Evolutionary conservation across 805 yeast species (phyloP), one percentile per base, ranked within the genome.

Genomic region (Cyberlindnera petersonii): DNA sequence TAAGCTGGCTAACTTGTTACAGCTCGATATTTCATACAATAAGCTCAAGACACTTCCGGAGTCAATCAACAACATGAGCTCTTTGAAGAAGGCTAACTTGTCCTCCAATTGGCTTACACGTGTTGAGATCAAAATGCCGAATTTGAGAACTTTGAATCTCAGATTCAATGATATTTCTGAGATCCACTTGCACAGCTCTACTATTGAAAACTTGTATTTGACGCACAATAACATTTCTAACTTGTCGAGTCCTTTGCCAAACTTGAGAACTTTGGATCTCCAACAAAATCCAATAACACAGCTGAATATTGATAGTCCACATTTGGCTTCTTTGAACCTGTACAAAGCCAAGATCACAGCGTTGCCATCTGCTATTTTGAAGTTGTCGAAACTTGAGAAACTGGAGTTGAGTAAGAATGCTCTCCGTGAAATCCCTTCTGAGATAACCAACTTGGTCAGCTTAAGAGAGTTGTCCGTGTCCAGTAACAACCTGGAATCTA

Each of bases 281-380:
- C 88, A 84, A 55, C 75, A 83, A 55, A 89, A 88, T 58, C 97
- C 96, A 5, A 75, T 88, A 39, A 87, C 96, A 0, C 71, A 75
- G 41, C 71, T 86, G 46, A 75, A 74, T 24, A 59, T 70, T 17
- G 58, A 64, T 14, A 74, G 86, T 58, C 67, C 70, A 9, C 71
- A 75, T 45, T 67, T 88, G 58, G 80, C 87, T 2, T 76, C 79
- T 14, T 68, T 93, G 34, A 87, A 87, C 45, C 65, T 93, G 37
- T 77, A 85, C 9, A 84, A 83, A 53, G 96, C 96, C 1, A 87
- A 86, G 52, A 65, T 93, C 34, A 77, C 96, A 0, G 70, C 85
- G 6, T 66, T 93, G 21, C 82, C 89, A 1, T 69, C 75, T 7
- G 75, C 73, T 14, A 75, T 88, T 42, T 69, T 88, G 31, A 59